phyloP scores from a whole-genome alignment of 169 alveolate genomes.

The Miamiensis avidus region DNA sequence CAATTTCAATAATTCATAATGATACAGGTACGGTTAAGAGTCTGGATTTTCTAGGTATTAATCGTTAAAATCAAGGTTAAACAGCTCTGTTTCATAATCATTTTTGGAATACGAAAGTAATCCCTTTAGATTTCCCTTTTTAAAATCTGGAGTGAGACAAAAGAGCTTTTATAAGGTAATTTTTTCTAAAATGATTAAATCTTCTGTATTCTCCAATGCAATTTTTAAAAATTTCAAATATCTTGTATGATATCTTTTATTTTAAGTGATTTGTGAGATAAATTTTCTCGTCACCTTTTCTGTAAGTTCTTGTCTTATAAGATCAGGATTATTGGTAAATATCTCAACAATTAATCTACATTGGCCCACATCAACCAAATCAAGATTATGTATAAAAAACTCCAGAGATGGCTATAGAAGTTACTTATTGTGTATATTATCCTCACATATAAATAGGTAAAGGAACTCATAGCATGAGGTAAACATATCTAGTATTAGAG shows the following conservation, averaged over 20 bases:
- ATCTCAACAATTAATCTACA: not conserved
- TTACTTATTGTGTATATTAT: too few species aligned
- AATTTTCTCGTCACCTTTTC: not conserved
- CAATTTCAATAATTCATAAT: too few species aligned
- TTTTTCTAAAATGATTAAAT: not conserved
- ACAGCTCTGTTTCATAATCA: too few species aligned
- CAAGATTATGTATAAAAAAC: not conserved
- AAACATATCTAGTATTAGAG: not conserved
- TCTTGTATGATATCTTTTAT: not conserved
- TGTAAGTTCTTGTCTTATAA: not conserved
- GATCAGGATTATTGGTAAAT: not conserved
- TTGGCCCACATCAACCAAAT: not conserved
- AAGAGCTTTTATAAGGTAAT: too few species aligned
- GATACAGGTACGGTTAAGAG: not conserved
- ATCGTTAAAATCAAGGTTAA: not conserved
- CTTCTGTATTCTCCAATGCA: not conserved
- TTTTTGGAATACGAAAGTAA: not conserved
- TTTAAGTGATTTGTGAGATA: too few species aligned
- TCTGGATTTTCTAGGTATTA: not conserved
- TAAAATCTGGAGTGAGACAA: not conserved
- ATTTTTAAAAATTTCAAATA: too few species aligned
- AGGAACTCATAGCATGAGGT: not conserved
- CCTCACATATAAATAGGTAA: not conserved
- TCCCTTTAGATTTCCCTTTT: not conserved
- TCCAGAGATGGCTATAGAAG: not conserved